Evolutionary conservation across 148 eudicot genomes (phyloP).

Genomic region (Rhododendron williamsianum): DNA sequence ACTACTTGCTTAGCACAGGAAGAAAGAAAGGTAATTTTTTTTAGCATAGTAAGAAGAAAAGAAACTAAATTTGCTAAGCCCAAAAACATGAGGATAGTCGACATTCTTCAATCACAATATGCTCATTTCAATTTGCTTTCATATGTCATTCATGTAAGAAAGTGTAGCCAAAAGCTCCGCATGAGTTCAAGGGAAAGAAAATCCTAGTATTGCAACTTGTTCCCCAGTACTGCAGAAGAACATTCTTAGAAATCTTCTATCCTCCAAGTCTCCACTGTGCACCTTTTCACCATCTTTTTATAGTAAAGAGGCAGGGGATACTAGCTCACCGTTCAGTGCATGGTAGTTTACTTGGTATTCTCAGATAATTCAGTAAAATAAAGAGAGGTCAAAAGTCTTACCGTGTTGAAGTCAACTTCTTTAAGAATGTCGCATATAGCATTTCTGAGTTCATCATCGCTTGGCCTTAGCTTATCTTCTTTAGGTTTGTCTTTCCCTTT

Average conservation of each 20-base stretch:
- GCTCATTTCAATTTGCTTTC: background rate
- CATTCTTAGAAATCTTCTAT: background rate
- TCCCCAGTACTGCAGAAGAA: background rate
- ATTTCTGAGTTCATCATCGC: slow-evolving; percentile 65
- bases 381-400: slow-evolving; percentile 22
- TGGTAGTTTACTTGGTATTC: background rate
- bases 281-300: background rate
- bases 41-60: background rate
- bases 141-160: background rate
- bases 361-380: background rate
- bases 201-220: background rate
- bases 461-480: slow-evolving; percentile 54
- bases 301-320: background rate
- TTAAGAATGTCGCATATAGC: slow-evolving; percentile 80
- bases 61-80: background rate
- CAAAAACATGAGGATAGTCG: background rate
- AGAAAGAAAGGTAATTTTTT: background rate
- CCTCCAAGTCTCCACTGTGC: background rate
- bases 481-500: slow-evolving; percentile 65
- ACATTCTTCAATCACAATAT: background rate
- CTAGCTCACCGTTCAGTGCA: background rate
- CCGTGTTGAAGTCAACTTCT: slow-evolving; percentile 96
- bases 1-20: background rate
- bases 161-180: background rate
- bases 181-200: background rate